phyloP scores from a whole-genome alignment of 2,329 filamentous ascomycete species.

The Fusarium papillatum region DNA sequence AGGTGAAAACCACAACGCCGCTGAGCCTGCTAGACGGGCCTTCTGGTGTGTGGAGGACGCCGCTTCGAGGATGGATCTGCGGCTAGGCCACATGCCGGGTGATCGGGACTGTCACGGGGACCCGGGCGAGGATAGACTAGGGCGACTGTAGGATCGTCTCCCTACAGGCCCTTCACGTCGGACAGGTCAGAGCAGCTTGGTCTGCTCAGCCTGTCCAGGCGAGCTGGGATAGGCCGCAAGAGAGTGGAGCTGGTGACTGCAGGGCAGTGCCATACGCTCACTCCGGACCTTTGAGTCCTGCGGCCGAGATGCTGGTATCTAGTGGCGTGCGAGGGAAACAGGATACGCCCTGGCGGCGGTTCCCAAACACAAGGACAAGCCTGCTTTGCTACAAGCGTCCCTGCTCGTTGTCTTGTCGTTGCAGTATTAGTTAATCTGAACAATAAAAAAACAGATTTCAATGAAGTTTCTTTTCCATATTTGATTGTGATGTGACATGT shows the following conservation, averaged over 20 bases:
- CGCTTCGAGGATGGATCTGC: slow-evolving; percentile 34
- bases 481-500: not conserved
- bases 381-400: slow-evolving; percentile 51
- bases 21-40: slow-evolving; percentile 44
- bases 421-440: slow-evolving; percentile 60
- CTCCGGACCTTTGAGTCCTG: slow-evolving; percentile 35
- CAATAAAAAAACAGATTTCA: slow-evolving; percentile 46
- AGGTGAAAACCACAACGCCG: slow-evolving; percentile 29
- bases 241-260: slow-evolving; percentile 36
- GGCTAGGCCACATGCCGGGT: slow-evolving; percentile 26
- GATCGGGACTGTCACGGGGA: slow-evolving; percentile 15
- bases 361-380: slow-evolving; percentile 51
- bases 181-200: slow-evolving; percentile 30
- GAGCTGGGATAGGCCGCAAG: slow-evolving; percentile 28
- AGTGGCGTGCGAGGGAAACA: slow-evolving; percentile 42
- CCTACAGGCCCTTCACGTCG: slow-evolving; percentile 38
- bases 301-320: slow-evolving; percentile 52
- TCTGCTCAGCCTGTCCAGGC: slow-evolving; percentile 23
- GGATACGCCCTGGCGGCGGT: slow-evolving; percentile 47
- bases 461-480: slow-evolving; percentile 3
- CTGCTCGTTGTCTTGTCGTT: slow-evolving; percentile 56
- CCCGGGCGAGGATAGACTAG: slow-evolving; percentile 28
- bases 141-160: slow-evolving; percentile 46
- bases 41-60: slow-evolving; percentile 34
- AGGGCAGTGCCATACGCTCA: slow-evolving; percentile 32